Conservation (phyloP, 2,329 filamentous ascomycete species). For the Microcera coccophila region DNA sequence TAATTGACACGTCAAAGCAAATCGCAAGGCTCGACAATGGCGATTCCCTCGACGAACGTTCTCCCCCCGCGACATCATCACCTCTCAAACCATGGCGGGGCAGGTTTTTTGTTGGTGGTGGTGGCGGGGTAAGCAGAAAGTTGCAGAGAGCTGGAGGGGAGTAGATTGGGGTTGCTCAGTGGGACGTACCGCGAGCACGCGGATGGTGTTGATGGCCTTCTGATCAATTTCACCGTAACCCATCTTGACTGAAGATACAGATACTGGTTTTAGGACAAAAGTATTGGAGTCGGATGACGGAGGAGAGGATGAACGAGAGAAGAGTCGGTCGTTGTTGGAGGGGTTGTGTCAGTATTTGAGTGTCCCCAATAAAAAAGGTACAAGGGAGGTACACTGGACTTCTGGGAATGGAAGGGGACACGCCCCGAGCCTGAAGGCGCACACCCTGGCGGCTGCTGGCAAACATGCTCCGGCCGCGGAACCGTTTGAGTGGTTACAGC, state of each 20-base stretch:
- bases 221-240: conserved; percentile 82
- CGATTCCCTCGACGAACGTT: conserved; percentile 1
- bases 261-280: conserved; percentile 24
- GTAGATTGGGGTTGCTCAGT: conserved; percentile 23
- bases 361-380: conserved; percentile 18
- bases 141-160: conserved; percentile 30
- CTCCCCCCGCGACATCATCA: conserved; percentile 4
- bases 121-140: conserved; percentile 35
- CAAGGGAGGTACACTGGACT: background rate
- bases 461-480: background rate
- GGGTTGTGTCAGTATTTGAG: conserved; percentile 33
- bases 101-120: conserved; percentile 10
- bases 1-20: too few species aligned
- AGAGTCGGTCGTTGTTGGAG: conserved; percentile 25
- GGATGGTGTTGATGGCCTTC: conserved; percentile 97
- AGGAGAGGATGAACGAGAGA: conserved; percentile 24
- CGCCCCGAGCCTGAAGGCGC: background rate
- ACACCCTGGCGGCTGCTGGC: background rate
- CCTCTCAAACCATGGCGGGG: conserved; percentile 25
- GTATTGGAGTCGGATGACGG: conserved; percentile 23
- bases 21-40: too few species aligned
- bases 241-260: conserved; percentile 58
- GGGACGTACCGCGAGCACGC: conserved; percentile 81
- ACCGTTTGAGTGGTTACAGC: too few species aligned
- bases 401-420: background rate